Percentiles rank a stretch among this genome's conserved stretches.
Evolutionary conservation across 1,284 basidiomycete genomes (phyloP).

Genomic region (Coniferiporia weirii): DNA sequence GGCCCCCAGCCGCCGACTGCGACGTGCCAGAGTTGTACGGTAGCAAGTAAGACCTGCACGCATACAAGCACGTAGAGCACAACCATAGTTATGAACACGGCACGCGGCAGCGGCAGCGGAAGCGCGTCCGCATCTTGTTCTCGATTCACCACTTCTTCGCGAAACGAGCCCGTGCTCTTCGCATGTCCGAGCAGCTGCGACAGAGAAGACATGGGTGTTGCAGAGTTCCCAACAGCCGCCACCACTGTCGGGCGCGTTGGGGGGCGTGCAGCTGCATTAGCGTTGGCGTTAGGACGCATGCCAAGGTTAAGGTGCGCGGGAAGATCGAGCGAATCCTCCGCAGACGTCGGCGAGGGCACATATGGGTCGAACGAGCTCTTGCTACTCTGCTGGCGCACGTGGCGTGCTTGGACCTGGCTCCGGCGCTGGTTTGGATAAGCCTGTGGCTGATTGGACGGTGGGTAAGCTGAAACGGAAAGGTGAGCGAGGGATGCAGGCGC

Average conservation of each 20-base stretch:
- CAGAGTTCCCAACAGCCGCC: too few relatives aligned
- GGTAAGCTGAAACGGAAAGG: too few relatives aligned
- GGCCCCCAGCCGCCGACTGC: not conserved
- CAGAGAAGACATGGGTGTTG: not conserved
- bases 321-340: too few relatives aligned
- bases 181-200: not conserved
- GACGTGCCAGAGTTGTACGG: slow-evolving; percentile 8
- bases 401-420: not conserved
- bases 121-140: not conserved
- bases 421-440: not conserved
- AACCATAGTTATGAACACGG: not conserved
- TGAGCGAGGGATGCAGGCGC: not conserved
- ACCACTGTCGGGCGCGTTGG: too few relatives aligned
- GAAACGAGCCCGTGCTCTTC: not conserved
- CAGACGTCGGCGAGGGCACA: not conserved
- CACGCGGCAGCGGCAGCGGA: not conserved
- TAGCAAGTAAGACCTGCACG: slow-evolving; percentile 6
- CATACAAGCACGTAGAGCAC: slow-evolving; percentile 6
- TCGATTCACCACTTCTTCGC: not conserved
- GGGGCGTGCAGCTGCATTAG: too few relatives aligned
- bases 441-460: too few relatives aligned
- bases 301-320: too few relatives aligned
- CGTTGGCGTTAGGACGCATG: too few relatives aligned
- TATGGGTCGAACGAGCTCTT: slow-evolving; percentile 6
- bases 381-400: slow-evolving; percentile 7